Conservation (phyloP, 2,329 filamentous ascomycete genomes). For the Fusarium illudens region DNA sequence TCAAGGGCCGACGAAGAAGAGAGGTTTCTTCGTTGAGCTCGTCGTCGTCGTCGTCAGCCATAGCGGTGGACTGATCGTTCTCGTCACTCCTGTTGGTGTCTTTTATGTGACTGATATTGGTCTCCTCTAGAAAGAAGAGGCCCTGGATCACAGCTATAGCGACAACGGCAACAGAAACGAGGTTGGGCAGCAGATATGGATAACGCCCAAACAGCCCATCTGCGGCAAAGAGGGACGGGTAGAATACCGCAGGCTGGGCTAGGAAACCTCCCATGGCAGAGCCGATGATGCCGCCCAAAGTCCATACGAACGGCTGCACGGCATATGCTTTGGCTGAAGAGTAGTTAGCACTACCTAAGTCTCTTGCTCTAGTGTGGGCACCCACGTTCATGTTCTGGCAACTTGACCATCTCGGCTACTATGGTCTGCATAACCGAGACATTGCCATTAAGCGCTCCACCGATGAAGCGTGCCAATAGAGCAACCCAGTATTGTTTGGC, state of each 20-base stretch:
- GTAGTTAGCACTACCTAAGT: background rate
- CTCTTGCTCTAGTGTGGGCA: background rate
- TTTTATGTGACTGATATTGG: conserved; percentile 36
- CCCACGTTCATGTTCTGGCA: conserved; percentile 79
- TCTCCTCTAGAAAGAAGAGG: conserved; percentile 66
- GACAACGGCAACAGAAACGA: conserved; percentile 70
- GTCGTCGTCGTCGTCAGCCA: conserved; percentile 27
- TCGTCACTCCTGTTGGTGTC: background rate
- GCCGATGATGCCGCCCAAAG: conserved; percentile 86
- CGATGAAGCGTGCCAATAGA: conserved; percentile 79
- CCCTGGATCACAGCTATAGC: conserved; percentile 71
- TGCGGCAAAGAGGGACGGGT: conserved; percentile 72
- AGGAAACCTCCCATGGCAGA: conserved; percentile 84
- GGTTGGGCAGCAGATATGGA: conserved; percentile 60
- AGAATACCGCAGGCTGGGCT: conserved; percentile 63
- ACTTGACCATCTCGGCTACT: conserved; percentile 88
- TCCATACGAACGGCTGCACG: conserved; percentile 89
- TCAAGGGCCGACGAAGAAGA: conserved; percentile 30
- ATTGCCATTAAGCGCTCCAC: conserved; percentile 91
- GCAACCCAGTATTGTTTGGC: conserved; percentile 82
- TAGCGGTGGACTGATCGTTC: conserved; percentile 17
- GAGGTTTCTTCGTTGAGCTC: conserved; percentile 32
- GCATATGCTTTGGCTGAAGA: conserved; percentile 71
- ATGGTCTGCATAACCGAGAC: conserved; percentile 90
- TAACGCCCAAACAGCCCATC: conserved; percentile 64